Percentiles rank a stretch among this genome's conserved stretches.
These are phyloP conservation scores for Crithidia acanthocephali DNA, from an alignment of 208 protist genomes.

Conservation along the genomic window DNA sequence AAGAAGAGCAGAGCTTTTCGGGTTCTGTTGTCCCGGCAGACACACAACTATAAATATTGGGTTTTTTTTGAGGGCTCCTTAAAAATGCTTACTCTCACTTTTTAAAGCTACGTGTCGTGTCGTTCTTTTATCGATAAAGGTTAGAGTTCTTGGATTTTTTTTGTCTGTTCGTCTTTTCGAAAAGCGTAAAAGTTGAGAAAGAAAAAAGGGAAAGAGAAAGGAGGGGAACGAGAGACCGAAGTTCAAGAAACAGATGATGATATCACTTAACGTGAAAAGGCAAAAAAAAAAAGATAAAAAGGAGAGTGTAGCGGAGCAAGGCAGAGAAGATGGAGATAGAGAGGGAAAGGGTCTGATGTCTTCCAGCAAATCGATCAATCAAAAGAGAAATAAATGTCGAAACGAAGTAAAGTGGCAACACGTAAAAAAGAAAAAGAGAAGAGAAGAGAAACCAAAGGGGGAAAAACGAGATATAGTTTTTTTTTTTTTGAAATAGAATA, in stretches of 20 bases:
- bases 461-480: conserved; percentile 3
- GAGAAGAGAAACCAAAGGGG: conserved; percentile 9
- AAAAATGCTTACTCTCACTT: neutral
- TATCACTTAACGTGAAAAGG: conserved; percentile 2
- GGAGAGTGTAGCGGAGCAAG: conserved; percentile 2
- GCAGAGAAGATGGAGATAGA: conserved; percentile 6
- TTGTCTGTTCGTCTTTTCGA: neutral
- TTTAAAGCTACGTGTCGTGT: neutral
- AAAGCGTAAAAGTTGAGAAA: neutral
- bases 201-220: conserved; percentile 2
- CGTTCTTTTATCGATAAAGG: neutral
- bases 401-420: neutral
- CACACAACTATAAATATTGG: neutral
- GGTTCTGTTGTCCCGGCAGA: conserved; percentile 6
- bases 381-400: conserved; percentile 9
- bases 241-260: neutral
- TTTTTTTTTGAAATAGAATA: conserved; percentile 14
- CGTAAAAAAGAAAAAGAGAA: conserved; percentile 10
- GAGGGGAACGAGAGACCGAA: conserved; percentile 6
- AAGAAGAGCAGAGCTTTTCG: neutral
- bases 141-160: too few species aligned
- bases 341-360: conserved; percentile 2
- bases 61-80: neutral
- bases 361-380: neutral
- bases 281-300: conserved; percentile 8